Evolutionary conservation across 2,329 filamentous ascomycete species (phyloP).

Genomic region (Plenodomus biglobosus): DNA sequence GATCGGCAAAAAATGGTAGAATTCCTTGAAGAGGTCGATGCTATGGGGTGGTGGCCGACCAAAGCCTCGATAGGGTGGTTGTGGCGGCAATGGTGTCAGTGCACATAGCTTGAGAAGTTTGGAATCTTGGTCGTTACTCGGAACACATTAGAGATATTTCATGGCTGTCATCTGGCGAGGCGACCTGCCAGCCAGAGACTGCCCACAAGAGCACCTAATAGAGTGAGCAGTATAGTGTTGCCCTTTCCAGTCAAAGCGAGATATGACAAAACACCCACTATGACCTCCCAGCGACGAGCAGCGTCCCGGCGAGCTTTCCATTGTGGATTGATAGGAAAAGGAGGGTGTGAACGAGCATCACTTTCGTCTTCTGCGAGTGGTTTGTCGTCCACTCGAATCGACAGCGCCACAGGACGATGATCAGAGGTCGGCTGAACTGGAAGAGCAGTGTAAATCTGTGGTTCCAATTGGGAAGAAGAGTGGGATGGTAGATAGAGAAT

Average conservation of each 20-base stretch:
- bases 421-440: conserved; percentile 82
- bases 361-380: conserved; percentile 36
- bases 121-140: neutral
- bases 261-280: conserved; percentile 61
- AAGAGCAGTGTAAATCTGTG: conserved; percentile 69
- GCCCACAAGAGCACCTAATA: conserved; percentile 30
- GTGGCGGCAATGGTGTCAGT: conserved; percentile 12
- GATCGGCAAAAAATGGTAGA: conserved; percentile 18
- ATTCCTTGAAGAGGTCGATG: conserved; percentile 22
- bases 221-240: conserved; percentile 42
- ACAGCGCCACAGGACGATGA: conserved; percentile 79
- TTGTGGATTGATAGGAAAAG: conserved; percentile 59
- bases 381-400: conserved; percentile 64
- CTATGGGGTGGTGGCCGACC: conserved; percentile 16
- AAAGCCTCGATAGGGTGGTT: conserved; percentile 10
- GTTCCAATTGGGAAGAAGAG: conserved; percentile 52
- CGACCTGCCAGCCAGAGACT: conserved; percentile 29
- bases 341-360: conserved; percentile 50
- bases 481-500: conserved; percentile 68
- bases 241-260: conserved; percentile 53
- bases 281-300: conserved; percentile 61
- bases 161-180: conserved; percentile 14
- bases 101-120: too few species aligned
- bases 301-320: conserved; percentile 58
- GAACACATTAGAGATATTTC: neutral